Evolutionary conservation across 1,284 basidiomycete genomes (phyloP).

Genomic region (Ceratobasidium sp.): DNA sequence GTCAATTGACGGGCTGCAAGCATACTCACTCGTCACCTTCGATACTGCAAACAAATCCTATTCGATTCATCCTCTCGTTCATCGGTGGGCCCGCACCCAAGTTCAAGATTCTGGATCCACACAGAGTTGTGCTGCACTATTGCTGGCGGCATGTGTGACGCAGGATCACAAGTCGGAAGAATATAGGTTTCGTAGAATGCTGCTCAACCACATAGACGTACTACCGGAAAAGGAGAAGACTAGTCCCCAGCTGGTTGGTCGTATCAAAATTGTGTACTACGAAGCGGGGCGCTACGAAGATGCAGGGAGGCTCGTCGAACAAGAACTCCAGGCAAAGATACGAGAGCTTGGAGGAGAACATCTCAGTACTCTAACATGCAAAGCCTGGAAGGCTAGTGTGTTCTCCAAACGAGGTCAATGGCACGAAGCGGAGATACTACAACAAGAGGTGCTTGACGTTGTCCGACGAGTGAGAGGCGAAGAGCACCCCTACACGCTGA

Average conservation of each 20-base stretch:
- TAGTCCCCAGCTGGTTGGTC: background rate
- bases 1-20: constrained; percentile 1
- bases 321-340: constrained; percentile 9
- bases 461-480: constrained; percentile 38
- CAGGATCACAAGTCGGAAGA: constrained; percentile 7
- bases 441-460: constrained; percentile 6
- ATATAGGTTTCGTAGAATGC: constrained; percentile 15
- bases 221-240: constrained; percentile 1
- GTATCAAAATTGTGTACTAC: constrained; percentile 3
- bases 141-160: constrained; percentile 22
- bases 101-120: background rate
- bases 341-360: constrained; percentile 6
- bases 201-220: constrained; percentile 30
- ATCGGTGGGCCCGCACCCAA: constrained; percentile 25
- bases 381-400: background rate
- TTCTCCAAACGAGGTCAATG: constrained; percentile 14
- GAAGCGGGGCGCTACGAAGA: constrained; percentile 5
- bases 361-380: constrained; percentile 18
- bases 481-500: constrained; percentile 43
- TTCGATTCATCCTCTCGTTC: constrained; percentile 38
- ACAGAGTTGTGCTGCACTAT: constrained; percentile 1
- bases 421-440: constrained; percentile 14
- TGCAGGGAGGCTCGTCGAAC: background rate
- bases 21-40: constrained; percentile 22
- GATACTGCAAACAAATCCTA: constrained; percentile 1